Evolutionary conservation across 176 grass and related monocot species (phyloP).

Genomic region (Poa annua): DNA sequence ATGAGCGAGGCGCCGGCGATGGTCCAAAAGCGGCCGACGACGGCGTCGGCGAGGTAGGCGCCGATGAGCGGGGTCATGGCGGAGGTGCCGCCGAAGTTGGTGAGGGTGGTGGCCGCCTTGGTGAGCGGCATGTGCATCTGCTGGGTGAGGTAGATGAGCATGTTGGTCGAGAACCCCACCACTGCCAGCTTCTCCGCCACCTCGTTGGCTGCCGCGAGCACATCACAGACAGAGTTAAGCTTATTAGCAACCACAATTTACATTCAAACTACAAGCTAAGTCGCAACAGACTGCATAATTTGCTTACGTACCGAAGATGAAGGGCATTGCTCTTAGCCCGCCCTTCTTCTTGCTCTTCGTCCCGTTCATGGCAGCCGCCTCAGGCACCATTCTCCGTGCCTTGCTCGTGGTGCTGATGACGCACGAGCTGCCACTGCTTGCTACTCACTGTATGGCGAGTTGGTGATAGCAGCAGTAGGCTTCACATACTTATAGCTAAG

Average conservation of each 20-base stretch:
- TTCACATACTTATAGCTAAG: slow-evolving; percentile 47
- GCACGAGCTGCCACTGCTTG: slow-evolving; percentile 2
- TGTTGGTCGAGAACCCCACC: slow-evolving; percentile 79
- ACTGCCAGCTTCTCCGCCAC: slow-evolving; percentile 85
- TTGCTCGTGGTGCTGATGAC: no score
- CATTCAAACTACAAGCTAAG: no score
- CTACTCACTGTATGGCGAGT: not conserved
- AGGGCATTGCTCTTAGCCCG: slow-evolving; percentile 83
- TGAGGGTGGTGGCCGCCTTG: slow-evolving; percentile 85
- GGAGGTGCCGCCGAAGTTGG: slow-evolving; percentile 75
- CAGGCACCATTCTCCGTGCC: no score
- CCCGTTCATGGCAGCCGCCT: slow-evolving; percentile 35
- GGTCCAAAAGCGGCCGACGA: slow-evolving; percentile 79
- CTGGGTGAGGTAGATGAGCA: slow-evolving; percentile 80
- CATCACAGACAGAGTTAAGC: no score
- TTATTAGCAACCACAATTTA: no score
- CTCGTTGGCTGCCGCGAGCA: slow-evolving; percentile 62
- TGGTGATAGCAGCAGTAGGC: not conserved
- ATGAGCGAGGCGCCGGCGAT: slow-evolving; percentile 66
- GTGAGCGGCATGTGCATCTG: slow-evolving; percentile 77
- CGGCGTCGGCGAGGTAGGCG: slow-evolving; percentile 82
- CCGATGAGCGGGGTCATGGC: slow-evolving; percentile 75
- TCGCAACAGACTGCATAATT: not conserved
- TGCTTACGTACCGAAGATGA: slow-evolving; percentile 79
- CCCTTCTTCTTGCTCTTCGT: slow-evolving; percentile 48